Percentiles rank a stretch among this genome's conserved stretches.
Conservation (phyloP, 352 stramenopile species). For the Phytopythium oedochilum region DNA sequence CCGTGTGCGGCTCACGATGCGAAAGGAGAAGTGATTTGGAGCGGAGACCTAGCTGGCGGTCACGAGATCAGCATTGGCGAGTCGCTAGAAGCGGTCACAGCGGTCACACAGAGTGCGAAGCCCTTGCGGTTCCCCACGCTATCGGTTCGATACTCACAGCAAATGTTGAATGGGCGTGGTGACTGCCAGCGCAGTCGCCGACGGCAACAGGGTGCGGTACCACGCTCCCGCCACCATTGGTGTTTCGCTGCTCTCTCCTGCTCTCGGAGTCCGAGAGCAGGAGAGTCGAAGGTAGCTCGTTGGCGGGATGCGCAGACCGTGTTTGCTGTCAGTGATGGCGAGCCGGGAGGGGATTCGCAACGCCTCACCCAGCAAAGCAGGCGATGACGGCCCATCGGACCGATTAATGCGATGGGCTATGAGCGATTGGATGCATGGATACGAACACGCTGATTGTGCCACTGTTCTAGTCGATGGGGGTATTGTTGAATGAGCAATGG, state of each 20-base stretch:
- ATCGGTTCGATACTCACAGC: no score
- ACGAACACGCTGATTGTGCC: neutral
- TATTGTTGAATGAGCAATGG: slow-evolving; percentile 1
- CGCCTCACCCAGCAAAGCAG: neutral
- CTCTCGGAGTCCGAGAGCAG: no score
- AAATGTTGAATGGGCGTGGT: no score
- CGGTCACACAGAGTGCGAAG: no score
- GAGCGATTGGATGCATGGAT: neutral
- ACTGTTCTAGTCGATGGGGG: neutral
- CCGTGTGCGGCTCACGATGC: neutral
- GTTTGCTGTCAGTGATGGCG: neutral
- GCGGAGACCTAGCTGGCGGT: neutral
- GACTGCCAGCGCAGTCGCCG: no score
- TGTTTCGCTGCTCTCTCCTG: no score
- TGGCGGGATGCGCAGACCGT: neutral
- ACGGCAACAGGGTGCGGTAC: no score
- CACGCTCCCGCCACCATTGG: no score
- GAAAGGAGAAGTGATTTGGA: neutral
- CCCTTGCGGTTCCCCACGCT: no score
- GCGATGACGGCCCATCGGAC: neutral
- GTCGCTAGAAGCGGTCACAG: no score
- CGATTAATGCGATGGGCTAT: no score
- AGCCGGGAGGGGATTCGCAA: neutral
- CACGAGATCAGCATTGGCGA: neutral
- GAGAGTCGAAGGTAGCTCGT: no score